Percentiles rank a stretch among this genome's conserved stretches.
phyloP scores from a whole-genome alignment of 495 filamentous ascomycete genomes.

The Pseudomonodictys pantanalensis region DNA sequence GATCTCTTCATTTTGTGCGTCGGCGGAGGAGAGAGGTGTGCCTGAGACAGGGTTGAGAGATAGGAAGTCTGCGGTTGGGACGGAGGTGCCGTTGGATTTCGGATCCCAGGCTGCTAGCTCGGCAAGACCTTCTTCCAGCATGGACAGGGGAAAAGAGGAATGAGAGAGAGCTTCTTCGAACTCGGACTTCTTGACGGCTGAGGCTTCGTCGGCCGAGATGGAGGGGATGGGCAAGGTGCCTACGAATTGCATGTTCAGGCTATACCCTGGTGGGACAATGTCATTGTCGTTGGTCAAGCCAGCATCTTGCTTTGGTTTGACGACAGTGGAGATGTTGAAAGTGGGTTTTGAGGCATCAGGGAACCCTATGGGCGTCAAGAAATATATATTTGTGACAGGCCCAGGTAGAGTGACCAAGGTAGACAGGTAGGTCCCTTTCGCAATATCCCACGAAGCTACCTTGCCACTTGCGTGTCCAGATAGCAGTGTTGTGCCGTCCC shows the following conservation, averaged over 20 bases:
- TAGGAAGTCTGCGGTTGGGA: constrained; percentile 36
- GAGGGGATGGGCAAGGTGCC: constrained; percentile 15
- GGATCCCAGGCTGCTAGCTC: constrained; percentile 47
- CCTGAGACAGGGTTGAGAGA: constrained; percentile 2
- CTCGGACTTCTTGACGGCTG: neutral
- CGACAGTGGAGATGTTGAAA: constrained; percentile 58
- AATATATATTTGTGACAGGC: constrained; percentile 72
- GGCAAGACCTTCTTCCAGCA: constrained; percentile 56
- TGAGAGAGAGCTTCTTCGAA: constrained; percentile 55
- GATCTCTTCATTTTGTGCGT: constrained; percentile 1
- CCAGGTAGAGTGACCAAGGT: constrained; percentile 67
- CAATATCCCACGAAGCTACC: constrained; percentile 75
- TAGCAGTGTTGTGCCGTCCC: constrained; percentile 76
- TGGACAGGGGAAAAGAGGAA: constrained; percentile 50
- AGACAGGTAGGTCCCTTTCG: constrained; percentile 58
- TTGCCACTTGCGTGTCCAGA: constrained; percentile 81
- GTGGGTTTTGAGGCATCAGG: constrained; percentile 38
- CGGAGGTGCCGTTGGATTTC: constrained; percentile 7
- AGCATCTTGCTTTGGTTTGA: constrained; percentile 65
- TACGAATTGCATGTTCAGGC: constrained; percentile 62
- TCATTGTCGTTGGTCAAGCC: constrained; percentile 41
- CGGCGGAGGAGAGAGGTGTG: neutral
- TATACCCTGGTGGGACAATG: constrained; percentile 61
- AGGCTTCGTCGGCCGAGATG: constrained; percentile 15
- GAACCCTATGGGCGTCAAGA: constrained; percentile 64